A percentile compares a stretch with the other conserved stretches of the same genome.
These are phyloP conservation scores for Fraxinus angustifolia DNA, from an alignment of 305 asterid species.

Conservation along the genomic window DNA sequence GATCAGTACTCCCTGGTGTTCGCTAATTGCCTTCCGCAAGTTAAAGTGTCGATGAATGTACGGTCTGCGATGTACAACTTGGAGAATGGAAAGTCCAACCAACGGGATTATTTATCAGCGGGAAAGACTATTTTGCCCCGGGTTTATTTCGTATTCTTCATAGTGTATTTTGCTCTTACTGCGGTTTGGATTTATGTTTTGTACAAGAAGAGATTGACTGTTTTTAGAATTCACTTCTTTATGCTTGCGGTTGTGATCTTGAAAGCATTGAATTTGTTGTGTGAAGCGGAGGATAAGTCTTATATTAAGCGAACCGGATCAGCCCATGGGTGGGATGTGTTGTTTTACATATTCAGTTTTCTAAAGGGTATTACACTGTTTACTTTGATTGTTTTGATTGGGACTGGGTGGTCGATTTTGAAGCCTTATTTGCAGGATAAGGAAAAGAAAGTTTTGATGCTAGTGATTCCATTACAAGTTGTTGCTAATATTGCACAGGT, in stretches of 20 bases:
- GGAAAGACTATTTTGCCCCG: conserved; percentile 37
- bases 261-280: conserved; percentile 36
- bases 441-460: conserved; percentile 45
- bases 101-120: conserved; percentile 41
- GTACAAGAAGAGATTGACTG: conserved; percentile 31
- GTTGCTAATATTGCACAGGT: conserved; percentile 44
- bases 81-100: conserved; percentile 26
- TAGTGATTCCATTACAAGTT: conserved; percentile 44
- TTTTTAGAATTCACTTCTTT: conserved; percentile 38
- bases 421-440: conserved; percentile 45
- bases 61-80: conserved; percentile 40
- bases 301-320: conserved; percentile 38
- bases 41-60: conserved; percentile 38
- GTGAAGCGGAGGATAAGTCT: conserved; percentile 47
- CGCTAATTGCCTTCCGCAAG: conserved; percentile 38
- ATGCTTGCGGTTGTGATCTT: conserved; percentile 40
- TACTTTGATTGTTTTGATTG: conserved; percentile 38
- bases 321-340: conserved; percentile 50
- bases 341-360: conserved; percentile 41
- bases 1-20: conserved; percentile 43
- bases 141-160: conserved; percentile 33
- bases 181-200: conserved; percentile 30
- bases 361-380: conserved; percentile 32
- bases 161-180: conserved; percentile 28
- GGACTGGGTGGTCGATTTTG: conserved; percentile 48